phyloP scores from a whole-genome alignment of 352 stramenopile genomes.

The Phytopythium ostracodes region DNA sequence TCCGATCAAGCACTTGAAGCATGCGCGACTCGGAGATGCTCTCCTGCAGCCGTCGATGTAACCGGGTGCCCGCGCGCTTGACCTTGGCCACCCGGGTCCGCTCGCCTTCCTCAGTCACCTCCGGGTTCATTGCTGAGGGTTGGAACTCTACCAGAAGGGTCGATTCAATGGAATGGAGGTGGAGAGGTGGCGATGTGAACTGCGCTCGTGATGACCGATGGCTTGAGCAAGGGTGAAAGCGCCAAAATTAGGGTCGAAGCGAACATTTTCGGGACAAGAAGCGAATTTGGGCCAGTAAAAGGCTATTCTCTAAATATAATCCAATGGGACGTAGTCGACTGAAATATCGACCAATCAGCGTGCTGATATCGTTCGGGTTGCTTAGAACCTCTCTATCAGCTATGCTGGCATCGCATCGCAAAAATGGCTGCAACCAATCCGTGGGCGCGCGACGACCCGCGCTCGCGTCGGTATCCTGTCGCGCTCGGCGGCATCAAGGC shows the following conservation, averaged over 20 bases:
- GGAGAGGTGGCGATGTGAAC: too few species aligned
- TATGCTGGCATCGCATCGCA: too few species aligned
- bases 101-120: constrained; percentile 9
- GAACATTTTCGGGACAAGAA: background rate
- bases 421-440: constrained; percentile 27
- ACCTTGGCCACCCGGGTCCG: constrained; percentile 2
- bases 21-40: constrained; percentile 69
- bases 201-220: background rate
- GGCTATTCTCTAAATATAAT: background rate
- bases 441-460: constrained; percentile 17
- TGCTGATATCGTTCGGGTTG: background rate
- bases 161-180: too few species aligned
- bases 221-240: background rate
- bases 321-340: too few species aligned
- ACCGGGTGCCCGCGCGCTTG: constrained; percentile 13
- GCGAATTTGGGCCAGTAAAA: background rate
- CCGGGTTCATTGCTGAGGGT: constrained; percentile 21
- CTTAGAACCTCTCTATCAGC: too few species aligned
- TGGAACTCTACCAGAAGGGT: background rate
- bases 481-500: constrained; percentile 32
- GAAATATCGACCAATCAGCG: background rate
- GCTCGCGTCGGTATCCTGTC: constrained; percentile 14
- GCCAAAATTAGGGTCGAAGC: background rate
- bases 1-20: constrained; percentile 56
- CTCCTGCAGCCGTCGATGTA: constrained; percentile 55